phyloP scores from a whole-genome alignment of 345 rosid genomes.

The Sonneratia caseolaris region DNA sequence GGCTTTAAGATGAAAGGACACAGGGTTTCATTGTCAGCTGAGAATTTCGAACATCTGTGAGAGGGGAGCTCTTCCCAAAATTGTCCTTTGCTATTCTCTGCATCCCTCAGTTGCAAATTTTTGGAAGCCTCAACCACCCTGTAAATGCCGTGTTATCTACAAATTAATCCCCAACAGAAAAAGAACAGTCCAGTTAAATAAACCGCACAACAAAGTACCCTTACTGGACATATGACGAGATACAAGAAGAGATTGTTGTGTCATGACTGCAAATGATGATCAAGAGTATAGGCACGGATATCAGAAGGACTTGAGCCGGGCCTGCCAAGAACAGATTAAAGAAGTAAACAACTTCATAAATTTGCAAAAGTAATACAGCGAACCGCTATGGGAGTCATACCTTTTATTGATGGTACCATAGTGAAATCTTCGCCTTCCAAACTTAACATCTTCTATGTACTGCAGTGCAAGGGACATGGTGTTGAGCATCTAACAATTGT shows the following conservation, averaged over 20 bases:
- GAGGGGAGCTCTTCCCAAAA: background rate
- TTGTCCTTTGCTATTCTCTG: background rate
- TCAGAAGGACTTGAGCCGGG: constrained; percentile 91
- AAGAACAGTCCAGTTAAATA: background rate
- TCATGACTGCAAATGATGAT: constrained; percentile 65
- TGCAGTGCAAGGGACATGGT: constrained; percentile 22
- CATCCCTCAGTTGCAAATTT: background rate
- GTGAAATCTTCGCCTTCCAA: constrained; percentile 61
- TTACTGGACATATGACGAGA: constrained; percentile 5
- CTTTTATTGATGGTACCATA: constrained; percentile 88
- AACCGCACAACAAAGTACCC: constrained; percentile 2
- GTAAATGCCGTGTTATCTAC: background rate
- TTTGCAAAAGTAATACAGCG: background rate
- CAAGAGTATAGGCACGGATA: constrained; percentile 68
- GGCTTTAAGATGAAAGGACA: background rate
- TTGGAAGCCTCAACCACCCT: background rate
- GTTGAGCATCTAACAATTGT: constrained; percentile 2
- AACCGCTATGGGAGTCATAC: constrained; percentile 20
- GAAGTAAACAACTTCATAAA: background rate
- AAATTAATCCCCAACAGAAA: background rate
- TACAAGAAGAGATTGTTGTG: background rate
- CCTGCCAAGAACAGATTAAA: constrained; percentile 27
- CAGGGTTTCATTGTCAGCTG: background rate
- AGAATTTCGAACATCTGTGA: background rate
- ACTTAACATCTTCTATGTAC: constrained; percentile 71